Conservation (phyloP, 2,329 filamentous ascomycete genomes). For the Cladobotryum protrusum region DNA sequence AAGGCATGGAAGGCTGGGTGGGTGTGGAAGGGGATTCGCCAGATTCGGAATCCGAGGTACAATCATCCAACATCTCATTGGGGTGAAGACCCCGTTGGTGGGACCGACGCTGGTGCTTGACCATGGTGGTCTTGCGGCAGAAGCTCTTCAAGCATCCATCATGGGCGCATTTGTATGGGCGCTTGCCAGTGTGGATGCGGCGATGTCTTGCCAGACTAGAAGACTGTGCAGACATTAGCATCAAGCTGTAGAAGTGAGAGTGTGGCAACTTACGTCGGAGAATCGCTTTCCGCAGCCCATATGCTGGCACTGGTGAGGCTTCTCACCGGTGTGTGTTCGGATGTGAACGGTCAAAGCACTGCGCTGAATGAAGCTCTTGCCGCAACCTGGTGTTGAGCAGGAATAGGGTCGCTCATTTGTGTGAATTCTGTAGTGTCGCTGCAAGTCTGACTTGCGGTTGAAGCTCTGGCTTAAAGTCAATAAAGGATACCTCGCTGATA, state of each 20-base stretch:
- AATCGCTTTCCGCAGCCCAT: conserved; percentile 62
- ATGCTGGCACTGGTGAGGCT: conserved; percentile 63
- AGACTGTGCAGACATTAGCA: conserved; percentile 36
- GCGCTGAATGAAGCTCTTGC: conserved; percentile 65
- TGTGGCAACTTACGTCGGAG: conserved; percentile 52
- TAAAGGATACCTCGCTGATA: background rate
- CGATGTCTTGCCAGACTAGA: conserved; percentile 60
- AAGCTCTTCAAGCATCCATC: conserved; percentile 61
- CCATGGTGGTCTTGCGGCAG: conserved; percentile 66
- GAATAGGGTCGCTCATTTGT: conserved; percentile 64
- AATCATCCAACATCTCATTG: conserved; percentile 48
- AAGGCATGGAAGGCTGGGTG: conserved; percentile 45
- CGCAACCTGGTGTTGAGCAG: conserved; percentile 54
- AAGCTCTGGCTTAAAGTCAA: conserved; percentile 48
- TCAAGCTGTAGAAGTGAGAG: too few species aligned
- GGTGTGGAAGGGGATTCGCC: conserved; percentile 56
- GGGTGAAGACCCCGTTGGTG: conserved; percentile 54
- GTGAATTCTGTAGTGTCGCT: conserved; percentile 65
- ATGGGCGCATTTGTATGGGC: conserved; percentile 58
- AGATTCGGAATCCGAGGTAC: conserved; percentile 49
- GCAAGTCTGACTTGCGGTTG: conserved; percentile 65
- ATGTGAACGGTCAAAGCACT: conserved; percentile 66
- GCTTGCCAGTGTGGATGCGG: conserved; percentile 60
- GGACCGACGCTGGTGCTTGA: conserved; percentile 58
- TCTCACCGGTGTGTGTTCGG: conserved; percentile 65